phyloP scores from a whole-genome alignment of 345 rosid species.

The Adansonia digitata region DNA sequence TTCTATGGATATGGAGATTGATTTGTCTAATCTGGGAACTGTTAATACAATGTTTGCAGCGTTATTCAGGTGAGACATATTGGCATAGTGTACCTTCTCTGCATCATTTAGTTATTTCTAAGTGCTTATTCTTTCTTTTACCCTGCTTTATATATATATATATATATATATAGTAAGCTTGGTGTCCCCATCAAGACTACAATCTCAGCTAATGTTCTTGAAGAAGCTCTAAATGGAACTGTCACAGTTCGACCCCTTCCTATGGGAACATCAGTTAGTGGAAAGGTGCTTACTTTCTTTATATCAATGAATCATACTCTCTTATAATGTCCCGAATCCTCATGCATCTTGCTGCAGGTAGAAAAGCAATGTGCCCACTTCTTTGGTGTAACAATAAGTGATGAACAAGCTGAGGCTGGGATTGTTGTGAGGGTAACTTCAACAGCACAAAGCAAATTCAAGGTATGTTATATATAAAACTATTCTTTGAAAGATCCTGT shows the following conservation, averaged over 20 bases:
- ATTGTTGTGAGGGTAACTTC: conserved; percentile 94
- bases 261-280: conserved; percentile 90
- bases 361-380: conserved; percentile 98
- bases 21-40: conserved; percentile 90
- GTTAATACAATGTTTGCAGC: conserved; percentile 99
- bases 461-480: conserved; percentile 35
- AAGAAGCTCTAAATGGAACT: conserved; percentile 95
- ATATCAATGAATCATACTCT: neutral
- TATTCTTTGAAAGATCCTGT: neutral
- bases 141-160: neutral
- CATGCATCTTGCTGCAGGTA: conserved; percentile 49
- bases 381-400: conserved; percentile 89
- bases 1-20: conserved; percentile 94
- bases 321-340: neutral
- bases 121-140: conserved; percentile 6
- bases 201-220: conserved; percentile 95
- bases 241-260: conserved; percentile 97
- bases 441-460: conserved; percentile 89
- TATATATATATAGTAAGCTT: conserved; percentile 57
- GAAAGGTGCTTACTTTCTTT: conserved; percentile 57
- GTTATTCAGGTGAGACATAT: conserved; percentile 65
- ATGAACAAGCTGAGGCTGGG: conserved; percentile 90
- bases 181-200: conserved; percentile 99
- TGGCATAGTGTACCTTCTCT: neutral
- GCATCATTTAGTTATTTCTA: conserved; percentile 5